Percentiles rank a stretch among this genome's conserved stretches.
phyloP scores from a whole-genome alignment of 805 yeast species.

The Kurtzmaniella cleridarum region DNA sequence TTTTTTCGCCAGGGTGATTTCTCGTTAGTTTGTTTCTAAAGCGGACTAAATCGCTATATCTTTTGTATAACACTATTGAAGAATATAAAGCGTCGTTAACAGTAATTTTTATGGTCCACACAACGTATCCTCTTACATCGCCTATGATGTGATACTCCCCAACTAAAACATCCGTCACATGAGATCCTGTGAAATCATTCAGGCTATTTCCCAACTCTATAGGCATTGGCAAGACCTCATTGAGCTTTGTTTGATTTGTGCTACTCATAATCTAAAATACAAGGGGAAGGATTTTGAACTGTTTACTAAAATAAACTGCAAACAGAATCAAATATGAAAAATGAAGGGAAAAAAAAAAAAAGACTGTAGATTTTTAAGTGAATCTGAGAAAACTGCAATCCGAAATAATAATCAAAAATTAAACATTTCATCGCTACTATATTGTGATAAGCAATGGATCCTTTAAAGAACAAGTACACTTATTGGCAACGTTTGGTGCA shows the following conservation, averaged over 20 bases:
- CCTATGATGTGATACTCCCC: constrained; percentile 34
- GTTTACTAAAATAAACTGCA: background rate
- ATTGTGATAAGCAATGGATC: too few species aligned
- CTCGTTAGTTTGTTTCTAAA: constrained; percentile 40
- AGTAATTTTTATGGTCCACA: constrained; percentile 34
- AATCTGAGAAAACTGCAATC: too few species aligned
- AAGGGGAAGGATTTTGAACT: background rate
- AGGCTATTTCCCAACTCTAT: constrained; percentile 25
- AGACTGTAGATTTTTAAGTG: too few species aligned
- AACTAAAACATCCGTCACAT: constrained; percentile 37
- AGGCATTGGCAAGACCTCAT: constrained; percentile 33
- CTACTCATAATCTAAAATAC: background rate
- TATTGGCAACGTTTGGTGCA: constrained; percentile 45
- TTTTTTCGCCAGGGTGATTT: constrained; percentile 40
- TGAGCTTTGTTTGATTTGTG: constrained; percentile 14
- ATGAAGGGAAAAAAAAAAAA: too few species aligned
- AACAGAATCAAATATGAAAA: too few species aligned
- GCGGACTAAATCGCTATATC: constrained; percentile 60
- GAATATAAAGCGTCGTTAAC: constrained; percentile 33
- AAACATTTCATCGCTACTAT: too few species aligned
- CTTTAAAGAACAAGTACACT: constrained; percentile 43
- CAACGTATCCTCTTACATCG: constrained; percentile 37
- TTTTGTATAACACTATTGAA: constrained; percentile 43
- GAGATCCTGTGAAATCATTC: constrained; percentile 17
- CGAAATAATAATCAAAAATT: too few species aligned